Conservation (phyloP, 2,329 filamentous ascomycete species). For the Colletotrichum australisinense region DNA sequence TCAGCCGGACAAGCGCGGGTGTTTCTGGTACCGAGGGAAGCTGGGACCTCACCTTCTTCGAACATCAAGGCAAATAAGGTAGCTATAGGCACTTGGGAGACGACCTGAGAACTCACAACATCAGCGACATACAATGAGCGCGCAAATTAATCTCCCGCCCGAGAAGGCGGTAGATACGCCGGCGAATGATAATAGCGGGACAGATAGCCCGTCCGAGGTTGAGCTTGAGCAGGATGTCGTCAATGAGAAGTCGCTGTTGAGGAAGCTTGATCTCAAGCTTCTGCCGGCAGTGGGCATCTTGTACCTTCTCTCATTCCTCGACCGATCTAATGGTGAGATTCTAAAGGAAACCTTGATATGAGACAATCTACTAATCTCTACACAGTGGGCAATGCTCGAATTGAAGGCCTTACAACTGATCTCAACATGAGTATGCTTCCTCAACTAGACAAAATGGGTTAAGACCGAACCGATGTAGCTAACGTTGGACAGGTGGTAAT, state of each 20-base stretch:
- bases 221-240: conserved; percentile 42
- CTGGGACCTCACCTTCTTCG: neutral
- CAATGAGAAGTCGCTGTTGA: conserved; percentile 67
- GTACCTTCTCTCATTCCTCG: conserved; percentile 68
- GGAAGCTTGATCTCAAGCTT: conserved; percentile 65
- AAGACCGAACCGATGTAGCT: neutral
- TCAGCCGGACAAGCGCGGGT: neutral
- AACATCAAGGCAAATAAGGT: too few relatives aligned
- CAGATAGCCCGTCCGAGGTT: conserved; percentile 23
- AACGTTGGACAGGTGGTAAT: conserved; percentile 57
- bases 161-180: conserved; percentile 25
- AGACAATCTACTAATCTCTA: conserved; percentile 20
- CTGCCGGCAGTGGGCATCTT: conserved; percentile 65
- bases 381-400: conserved; percentile 67
- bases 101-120: neutral
- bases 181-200: conserved; percentile 4
- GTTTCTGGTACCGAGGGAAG: neutral
- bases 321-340: conserved; percentile 66
- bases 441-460: too few relatives aligned
- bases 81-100: too few relatives aligned
- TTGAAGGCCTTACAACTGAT: conserved; percentile 65
- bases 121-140: conserved; percentile 10
- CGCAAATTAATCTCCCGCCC: conserved; percentile 4
- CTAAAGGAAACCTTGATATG: conserved; percentile 40
- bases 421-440: conserved; percentile 61